Base-by-base conservation (phyloP, 306 rosid genomes). In the Dalbergia oliveri region DNA sequence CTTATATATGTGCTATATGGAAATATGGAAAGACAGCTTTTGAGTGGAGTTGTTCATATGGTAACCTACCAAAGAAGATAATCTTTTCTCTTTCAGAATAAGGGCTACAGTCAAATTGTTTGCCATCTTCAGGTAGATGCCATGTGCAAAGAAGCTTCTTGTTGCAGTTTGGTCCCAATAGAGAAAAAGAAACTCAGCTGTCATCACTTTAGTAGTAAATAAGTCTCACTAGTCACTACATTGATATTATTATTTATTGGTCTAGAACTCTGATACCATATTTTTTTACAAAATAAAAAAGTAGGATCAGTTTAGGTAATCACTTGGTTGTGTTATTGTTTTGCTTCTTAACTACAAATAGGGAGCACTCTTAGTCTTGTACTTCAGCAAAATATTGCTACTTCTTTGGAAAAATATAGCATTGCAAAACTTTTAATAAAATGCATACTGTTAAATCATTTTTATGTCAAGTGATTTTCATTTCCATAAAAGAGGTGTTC, bases 1-100 rank as follows among this genome's bases (percentile, higher is more conserved):
- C 59, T 65, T 65, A 37, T 37, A 37, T 43, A 43, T 43, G 47
- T 43, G 47, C 47, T 43, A 9, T 6, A 1, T 43, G 47, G 47
- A 43, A 43, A 12, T 66, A 13, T 57, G 80, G 75, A 73, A 57
- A 16, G 51, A 23, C 75, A 73, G 67, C 75, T 81, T 62, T 81
- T 74, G 75, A 44, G 80, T 67, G 31, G 15, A 57, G 35, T 66
- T 73, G 59, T 44, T 65, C 45, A 56, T 74, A 68, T 73, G 73
- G 23, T 53, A 37, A 37, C 41, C 8, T 6, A 4, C 41, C 41
- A 37, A 37, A 37, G 41, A 37, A 37, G 8, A 37, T 37, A 37
- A 37, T 37, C 41, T 35, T 35, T 35, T 35, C 6, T 35, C 39
- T 35, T 35, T 35, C 2, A 35, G 39, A 35, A 3, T 5, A 35